These are phyloP conservation scores for Dendrobium nobile DNA, from an alignment of 106 monocot genomes.

Conservation along the genomic window DNA sequence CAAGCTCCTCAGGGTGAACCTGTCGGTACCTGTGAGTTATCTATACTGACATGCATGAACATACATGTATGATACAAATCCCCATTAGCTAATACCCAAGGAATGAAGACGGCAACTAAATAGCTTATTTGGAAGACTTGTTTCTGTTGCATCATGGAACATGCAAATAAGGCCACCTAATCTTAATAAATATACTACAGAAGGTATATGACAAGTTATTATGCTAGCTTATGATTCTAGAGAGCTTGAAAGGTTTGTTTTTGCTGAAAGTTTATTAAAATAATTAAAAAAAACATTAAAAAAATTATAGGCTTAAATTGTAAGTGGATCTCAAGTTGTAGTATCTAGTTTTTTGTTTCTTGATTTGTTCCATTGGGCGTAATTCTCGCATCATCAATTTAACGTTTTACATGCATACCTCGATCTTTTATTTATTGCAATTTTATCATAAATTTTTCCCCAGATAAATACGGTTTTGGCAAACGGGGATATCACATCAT, in stretches of 20 bases:
- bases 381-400: not conserved
- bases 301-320: not conserved
- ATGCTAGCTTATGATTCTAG: not conserved
- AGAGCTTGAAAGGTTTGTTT: not conserved
- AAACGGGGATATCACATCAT: slow-evolving; percentile 62
- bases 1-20: too few relatives aligned
- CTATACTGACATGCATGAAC: too few relatives aligned
- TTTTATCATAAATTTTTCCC: not conserved
- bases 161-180: not conserved
- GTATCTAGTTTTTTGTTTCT: not conserved
- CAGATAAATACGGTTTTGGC: slow-evolving; percentile 81
- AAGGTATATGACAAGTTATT: not conserved
- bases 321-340: not conserved
- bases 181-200: not conserved
- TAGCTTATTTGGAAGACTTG: not conserved
- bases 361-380: not conserved
- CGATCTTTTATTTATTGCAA: not conserved
- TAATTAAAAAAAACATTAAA: not conserved
- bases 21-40: too few relatives aligned
- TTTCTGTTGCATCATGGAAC: not conserved
- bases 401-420: not conserved
- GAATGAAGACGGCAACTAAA: not conserved
- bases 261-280: not conserved
- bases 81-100: not conserved
- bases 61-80: too few relatives aligned